Base-by-base conservation (phyloP, 1,284 basidiomycete genomes). In the Malassezia caprae region DNA sequence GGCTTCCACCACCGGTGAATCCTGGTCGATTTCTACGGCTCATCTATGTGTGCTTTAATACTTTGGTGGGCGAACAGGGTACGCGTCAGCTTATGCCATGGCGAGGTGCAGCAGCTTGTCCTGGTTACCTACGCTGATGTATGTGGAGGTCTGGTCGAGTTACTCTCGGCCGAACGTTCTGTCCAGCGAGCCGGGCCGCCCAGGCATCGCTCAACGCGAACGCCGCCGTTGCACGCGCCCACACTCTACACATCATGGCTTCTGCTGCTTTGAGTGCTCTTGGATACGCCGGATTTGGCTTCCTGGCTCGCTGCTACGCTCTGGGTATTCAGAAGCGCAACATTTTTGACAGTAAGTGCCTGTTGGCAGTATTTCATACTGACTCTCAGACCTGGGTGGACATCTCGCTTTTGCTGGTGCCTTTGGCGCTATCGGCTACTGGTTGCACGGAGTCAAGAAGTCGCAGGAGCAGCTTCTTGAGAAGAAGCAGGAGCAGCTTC, bases 321-420 rank as follows among this genome's bases (percentile, higher is more conserved):
- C 65, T 73, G 17, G 71, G 69, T 45, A 52, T 73, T 40, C 71
- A 73, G 58, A 70, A 69, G 64, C 52, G 71, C 27, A 72, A 72
- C 61, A 68, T 72, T 44, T 63, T 73, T 15, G 71, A 73, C 34
- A 72, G 71, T 73, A 51, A 58, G 71, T 72, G 3, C 8, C 19
- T 2, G 7, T 13, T 4, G n/a, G 27, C 17, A 39, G 8, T 3
- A 27, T 17, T 37, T 8, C 13, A 15, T 42, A 10, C n/a, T 50
- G 46, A 23, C 26, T 13, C 23, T 23, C 28, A 72, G 71, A 71
- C 58, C 58, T 71, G 41, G 67, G 64, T 45, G 71, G 71, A 13
- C 71, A 73, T 55, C 62, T 67, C 1, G 58, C 63, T 53, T 45
- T 65, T 27, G 70, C 70, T 61, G 50, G 54, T 19, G 67, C 60